A percentile compares a stretch with the other conserved stretches of the same genome.
These are phyloP conservation scores for Oidium heveae DNA, from an alignment of 2,329 filamentous ascomycete genomes.

Conservation along the genomic window DNA sequence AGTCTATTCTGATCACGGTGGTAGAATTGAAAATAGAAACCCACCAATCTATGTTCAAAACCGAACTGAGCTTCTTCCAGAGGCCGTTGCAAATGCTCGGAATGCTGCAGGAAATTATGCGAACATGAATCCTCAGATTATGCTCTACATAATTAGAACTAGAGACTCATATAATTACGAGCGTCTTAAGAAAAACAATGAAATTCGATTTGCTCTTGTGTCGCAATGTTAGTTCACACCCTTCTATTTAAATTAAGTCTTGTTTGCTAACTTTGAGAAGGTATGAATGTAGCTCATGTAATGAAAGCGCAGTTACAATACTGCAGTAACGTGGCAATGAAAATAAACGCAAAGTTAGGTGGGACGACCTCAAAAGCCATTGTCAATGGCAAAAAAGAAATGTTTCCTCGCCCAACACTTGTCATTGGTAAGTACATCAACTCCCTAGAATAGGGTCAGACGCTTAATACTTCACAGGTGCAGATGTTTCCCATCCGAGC, in stretches of 20 bases:
- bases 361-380: conserved; percentile 36
- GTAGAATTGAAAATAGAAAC: conserved; percentile 21
- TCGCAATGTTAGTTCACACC: conserved; percentile 31
- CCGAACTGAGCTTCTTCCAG: conserved; percentile 3
- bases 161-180: conserved; percentile 52
- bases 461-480: conserved; percentile 50
- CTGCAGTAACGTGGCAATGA: conserved; percentile 84
- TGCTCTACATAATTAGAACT: conserved; percentile 54
- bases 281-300: conserved; percentile 48
- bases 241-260: background rate
- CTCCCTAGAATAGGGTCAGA: background rate
- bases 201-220: conserved; percentile 61
- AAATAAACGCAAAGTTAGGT: conserved; percentile 87
- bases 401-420: conserved; percentile 37
- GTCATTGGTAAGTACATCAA: conserved; percentile 32
- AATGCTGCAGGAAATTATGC: conserved; percentile 5
- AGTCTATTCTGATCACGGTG: conserved; percentile 35
- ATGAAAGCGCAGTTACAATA: conserved; percentile 52
- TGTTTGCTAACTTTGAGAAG: conserved; percentile 13
- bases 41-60: conserved; percentile 17
- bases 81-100: conserved; percentile 4
- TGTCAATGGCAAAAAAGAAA: conserved; percentile 8
- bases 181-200: conserved; percentile 68
- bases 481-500: conserved; percentile 68
- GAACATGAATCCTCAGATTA: conserved; percentile 32